Conservation (phyloP, 2,329 filamentous ascomycete species). For the Kalmusia sp. region DNA sequence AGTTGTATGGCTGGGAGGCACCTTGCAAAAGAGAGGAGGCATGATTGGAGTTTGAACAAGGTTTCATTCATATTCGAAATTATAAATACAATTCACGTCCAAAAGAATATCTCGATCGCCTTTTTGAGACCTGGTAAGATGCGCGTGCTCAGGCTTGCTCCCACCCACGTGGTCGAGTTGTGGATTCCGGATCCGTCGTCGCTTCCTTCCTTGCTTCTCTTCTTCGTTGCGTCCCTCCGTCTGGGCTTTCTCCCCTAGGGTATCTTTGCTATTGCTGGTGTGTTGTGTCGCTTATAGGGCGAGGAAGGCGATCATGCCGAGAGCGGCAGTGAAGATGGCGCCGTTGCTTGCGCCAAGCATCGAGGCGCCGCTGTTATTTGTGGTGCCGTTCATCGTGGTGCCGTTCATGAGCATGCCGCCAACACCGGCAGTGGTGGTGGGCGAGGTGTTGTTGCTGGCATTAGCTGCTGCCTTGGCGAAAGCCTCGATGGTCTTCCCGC, state of each 20-base stretch:
- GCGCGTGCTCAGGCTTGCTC: neutral
- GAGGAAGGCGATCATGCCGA: constrained; percentile 26
- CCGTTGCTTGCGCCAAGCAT: constrained; percentile 10
- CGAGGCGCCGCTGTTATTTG: constrained; percentile 22
- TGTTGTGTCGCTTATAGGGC: constrained; percentile 19
- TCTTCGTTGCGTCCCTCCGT: neutral
- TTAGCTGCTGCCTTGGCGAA: constrained; percentile 8
- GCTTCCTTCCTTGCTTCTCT: neutral
- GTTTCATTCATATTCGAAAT: constrained; percentile 14
- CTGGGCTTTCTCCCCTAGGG: neutral
- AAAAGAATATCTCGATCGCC: constrained; percentile 14
- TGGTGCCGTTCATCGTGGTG: constrained; percentile 8
- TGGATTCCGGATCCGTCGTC: constrained; percentile 25
- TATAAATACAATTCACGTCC: constrained; percentile 16
- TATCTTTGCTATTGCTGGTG: neutral
- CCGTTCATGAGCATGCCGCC: constrained; percentile 21
- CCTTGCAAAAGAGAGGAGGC: neutral
- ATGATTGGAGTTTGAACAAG: constrained; percentile 8
- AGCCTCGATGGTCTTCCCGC: constrained; percentile 10
- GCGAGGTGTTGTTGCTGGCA: constrained; percentile 17
- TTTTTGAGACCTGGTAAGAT: neutral
- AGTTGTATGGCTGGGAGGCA: neutral
- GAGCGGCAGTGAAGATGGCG: constrained; percentile 19
- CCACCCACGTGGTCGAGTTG: constrained; percentile 10
- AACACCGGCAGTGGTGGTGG: constrained; percentile 15